Base-by-base conservation (phyloP, 495 filamentous ascomycete species). In the Margaritispora aquatica region DNA sequence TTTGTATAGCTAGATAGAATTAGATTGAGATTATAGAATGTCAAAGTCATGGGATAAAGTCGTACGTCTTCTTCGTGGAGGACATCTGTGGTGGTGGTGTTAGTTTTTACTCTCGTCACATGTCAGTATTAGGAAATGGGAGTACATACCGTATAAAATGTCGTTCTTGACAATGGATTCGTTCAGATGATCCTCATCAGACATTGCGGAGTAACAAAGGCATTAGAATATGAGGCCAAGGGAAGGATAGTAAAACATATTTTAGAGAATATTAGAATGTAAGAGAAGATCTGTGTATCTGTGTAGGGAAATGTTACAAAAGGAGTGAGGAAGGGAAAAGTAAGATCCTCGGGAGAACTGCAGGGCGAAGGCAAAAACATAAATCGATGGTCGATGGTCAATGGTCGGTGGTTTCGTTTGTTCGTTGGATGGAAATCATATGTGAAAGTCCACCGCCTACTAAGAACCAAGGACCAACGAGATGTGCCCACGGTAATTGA, bases 51-150 rank as follows among this genome's bases (percentile, higher is more conserved):
- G 22, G n/a, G 9, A 49, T 1, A 17, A n/a, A 17, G 34, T 50
- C 63, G 49, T 62, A 69, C 68, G 62, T 73, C 71, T 61, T 74
- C 69, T 55, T 75, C 70, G 20, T 63, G 56, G 26, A 75, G 68
- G 31, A 75, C 68, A 50, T 72, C 73, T 75, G 46, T 19, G 19
- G 38, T 51, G 21, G n/a, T n/a, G 38, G 51, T 53, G 38, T 62
- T 50, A 61, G 27, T 5, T 54, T 9, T 15, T 23, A 11, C 24
- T 17, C 36, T 46, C 62, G 60, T 63, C 59, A 62, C 58, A 65
- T 64, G 67, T 60, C 51, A 64, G 51, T 34, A 38, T 26, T 5
- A 8, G 13, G 17, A 4, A 17, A 1, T n/a, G n/a, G n/a, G n/a
- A 24, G 60, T 2, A 8, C 59, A 19, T 15, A 67, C 65, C 29